These are phyloP conservation scores for Mycena rebaudengoi DNA, from an alignment of 768 basidiomycete species.

Conservation along the genomic window DNA sequence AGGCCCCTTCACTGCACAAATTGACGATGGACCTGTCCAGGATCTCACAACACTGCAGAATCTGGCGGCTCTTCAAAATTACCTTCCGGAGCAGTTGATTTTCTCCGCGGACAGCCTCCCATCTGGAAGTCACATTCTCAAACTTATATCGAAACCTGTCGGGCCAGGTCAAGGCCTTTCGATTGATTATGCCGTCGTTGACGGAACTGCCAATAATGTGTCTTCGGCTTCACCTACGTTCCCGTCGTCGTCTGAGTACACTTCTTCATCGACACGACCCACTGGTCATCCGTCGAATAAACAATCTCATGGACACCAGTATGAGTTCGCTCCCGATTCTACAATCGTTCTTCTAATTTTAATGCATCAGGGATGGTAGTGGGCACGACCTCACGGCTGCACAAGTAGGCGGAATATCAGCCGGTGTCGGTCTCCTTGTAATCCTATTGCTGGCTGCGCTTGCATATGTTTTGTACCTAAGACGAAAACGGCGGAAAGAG, in stretches of 20 bases:
- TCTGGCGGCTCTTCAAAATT: not conserved
- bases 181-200: slow-evolving; percentile 41
- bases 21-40: slow-evolving; percentile 30
- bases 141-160: slow-evolving; percentile 39
- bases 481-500: not conserved
- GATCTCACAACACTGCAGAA: not conserved
- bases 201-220: not conserved
- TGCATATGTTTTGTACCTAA: not conserved
- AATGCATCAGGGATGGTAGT: too few relatives aligned
- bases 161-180: slow-evolving; percentile 28
- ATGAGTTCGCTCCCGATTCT: too few relatives aligned
- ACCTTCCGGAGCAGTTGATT: slow-evolving; percentile 37
- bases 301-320: too few relatives aligned
- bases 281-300: not conserved
- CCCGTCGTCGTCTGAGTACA: not conserved
- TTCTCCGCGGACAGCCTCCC: slow-evolving; percentile 39
- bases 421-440: not conserved
- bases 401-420: not conserved
- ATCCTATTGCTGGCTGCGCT: not conserved
- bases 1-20: slow-evolving; percentile 38
- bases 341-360: too few relatives aligned
- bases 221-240: not conserved
- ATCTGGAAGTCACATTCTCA: slow-evolving; percentile 41
- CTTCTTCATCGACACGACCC: not conserved
- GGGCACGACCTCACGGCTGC: too few relatives aligned